These are phyloP conservation scores for Ceriops decandra DNA, from an alignment of 345 rosid species.

Conservation along the genomic window DNA sequence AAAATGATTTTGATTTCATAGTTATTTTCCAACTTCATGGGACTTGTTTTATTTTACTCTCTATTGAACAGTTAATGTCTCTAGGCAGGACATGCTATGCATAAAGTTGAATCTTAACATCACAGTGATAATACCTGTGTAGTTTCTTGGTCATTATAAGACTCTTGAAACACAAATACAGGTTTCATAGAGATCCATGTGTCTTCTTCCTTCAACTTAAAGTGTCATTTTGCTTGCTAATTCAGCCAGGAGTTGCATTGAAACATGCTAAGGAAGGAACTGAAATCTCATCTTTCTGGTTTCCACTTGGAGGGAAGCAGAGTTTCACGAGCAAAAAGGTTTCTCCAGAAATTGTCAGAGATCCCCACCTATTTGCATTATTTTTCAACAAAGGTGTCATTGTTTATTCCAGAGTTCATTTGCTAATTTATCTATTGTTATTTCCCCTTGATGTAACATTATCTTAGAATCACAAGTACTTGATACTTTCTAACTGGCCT, in stretches of 20 bases:
- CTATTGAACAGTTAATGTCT: background rate
- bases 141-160: background rate
- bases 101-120: background rate
- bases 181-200: constrained; percentile 17
- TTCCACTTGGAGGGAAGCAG: constrained; percentile 97
- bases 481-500: constrained; percentile 33
- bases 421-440: constrained; percentile 4
- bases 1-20: background rate
- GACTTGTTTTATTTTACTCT: background rate
- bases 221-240: constrained; percentile 24
- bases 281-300: constrained; percentile 95
- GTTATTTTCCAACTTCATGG: background rate
- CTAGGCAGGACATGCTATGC: background rate
- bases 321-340: constrained; percentile 68
- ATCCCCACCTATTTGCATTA: constrained; percentile 81
- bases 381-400: constrained; percentile 61
- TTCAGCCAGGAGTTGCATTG: constrained; percentile 80
- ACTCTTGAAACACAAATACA: background rate
- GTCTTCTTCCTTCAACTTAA: constrained; percentile 11
- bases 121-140: background rate
- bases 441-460: background rate
- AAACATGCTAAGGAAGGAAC: constrained; percentile 98
- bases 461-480: constrained; percentile 13
- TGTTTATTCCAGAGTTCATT: constrained; percentile 14
- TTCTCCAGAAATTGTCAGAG: constrained; percentile 61